Evolutionary conservation across 2,329 filamentous ascomycete species (phyloP), one percentile per base, ranked within the genome.

Genomic region (Periconia macrospinosa): DNA sequence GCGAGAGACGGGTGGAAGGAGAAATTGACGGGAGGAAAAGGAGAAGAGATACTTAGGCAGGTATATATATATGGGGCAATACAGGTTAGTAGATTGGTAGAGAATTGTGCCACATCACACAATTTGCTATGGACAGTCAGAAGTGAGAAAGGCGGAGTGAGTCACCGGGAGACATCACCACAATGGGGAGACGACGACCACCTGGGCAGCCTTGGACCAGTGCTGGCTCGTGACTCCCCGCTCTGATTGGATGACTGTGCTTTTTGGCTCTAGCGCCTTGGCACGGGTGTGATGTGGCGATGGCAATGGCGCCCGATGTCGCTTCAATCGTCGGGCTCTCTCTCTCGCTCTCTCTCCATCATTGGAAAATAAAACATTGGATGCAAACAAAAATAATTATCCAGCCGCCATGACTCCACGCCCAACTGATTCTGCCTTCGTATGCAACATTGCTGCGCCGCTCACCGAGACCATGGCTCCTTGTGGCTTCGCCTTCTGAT

Each of bases 71-170:
- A 5, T 27, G 8, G 23, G 23, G 8, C n/a, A n/a, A n/a, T n/a
- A n/a, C n/a, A 27, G 23, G 23, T 27, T 27, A 27, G 23, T 27
- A 27, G 23, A 27, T 3, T 3, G 8, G 23, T 5, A 27, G 23
- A 27, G 23, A 27, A 27, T 37, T 37, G 11, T 57, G 53, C 57
- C 61, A 62, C 55, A 62, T 62, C 61, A 62, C 56, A 56, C 50
- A 53, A 47, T 35, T 52, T 19, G 44, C 5, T n/a, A 30, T 45
- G n/a, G n/a, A n/a, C 61, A 62, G 63, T 70, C 63, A 67, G 56
- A 61, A n/a, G n/a, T n/a, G n/a, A n/a, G n/a, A n/a, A n/a, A 68
- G 68, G 59, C 66, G 61, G 56, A 66, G 68, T 72, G 69, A 72
- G 64, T 72, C 69, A 72, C 62, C 3, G 23, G 5, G 23, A 27